phyloP scores from a whole-genome alignment of 345 rosid species.

The Syzygium grande region DNA sequence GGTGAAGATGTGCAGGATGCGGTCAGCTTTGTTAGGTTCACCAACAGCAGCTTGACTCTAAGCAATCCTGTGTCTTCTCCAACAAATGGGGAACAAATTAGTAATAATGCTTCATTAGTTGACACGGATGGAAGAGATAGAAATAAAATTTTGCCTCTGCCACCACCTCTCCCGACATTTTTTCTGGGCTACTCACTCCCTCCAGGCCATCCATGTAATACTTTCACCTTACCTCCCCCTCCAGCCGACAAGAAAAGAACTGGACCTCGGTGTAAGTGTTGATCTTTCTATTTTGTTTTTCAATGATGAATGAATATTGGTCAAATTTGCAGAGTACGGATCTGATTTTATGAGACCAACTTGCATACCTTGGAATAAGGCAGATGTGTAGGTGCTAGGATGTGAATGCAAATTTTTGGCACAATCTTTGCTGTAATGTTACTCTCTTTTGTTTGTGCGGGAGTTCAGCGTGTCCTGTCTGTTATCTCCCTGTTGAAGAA shows the following conservation, averaged over 20 bases:
- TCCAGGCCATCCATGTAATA: slow-evolving; percentile 85
- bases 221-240: slow-evolving; percentile 90
- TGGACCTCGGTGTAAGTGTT: slow-evolving; percentile 88
- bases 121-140: background rate
- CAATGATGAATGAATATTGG: background rate
- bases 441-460: background rate
- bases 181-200: slow-evolving; percentile 93
- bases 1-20: slow-evolving; percentile 64
- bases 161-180: slow-evolving; percentile 64
- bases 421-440: background rate
- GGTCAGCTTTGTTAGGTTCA: slow-evolving; percentile 26
- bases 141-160: slow-evolving; percentile 1
- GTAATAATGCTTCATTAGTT: slow-evolving; percentile 9
- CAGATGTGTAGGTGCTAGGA: background rate
- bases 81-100: slow-evolving; percentile 8
- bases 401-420: slow-evolving; percentile 1
- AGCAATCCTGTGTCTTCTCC: slow-evolving; percentile 15
- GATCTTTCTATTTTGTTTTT: background rate
- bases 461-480: slow-evolving; percentile 88
- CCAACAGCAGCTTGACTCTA: slow-evolving; percentile 23
- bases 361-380: background rate
- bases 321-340: background rate
- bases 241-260: slow-evolving; percentile 92
- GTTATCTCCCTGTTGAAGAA: slow-evolving; percentile 95
- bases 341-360: background rate